Base-by-base conservation (phyloP, 805 yeast species). In the Yamadazyma ubonensis region DNA sequence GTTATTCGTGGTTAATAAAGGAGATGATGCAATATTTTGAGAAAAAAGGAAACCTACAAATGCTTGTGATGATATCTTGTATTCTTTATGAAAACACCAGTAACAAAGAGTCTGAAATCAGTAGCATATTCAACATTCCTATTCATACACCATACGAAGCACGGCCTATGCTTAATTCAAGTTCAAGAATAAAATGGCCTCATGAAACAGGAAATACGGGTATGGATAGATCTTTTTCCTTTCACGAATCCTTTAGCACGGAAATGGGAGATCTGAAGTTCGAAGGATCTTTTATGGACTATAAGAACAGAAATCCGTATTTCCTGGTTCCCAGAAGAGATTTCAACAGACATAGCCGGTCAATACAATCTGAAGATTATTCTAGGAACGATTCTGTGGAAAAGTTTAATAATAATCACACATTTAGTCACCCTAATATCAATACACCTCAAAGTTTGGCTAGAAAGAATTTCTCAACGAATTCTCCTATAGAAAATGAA, bases 61-160 rank as follows among this genome's bases (percentile, higher is more conserved):
- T 91, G 96, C 65, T 90, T 17, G 96, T 95, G 1, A 85, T 86
- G 88, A 60, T 89, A 48, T 77, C 91, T 3, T 86, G 96, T 60
- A 71, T 87, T 4, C 61, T 86, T 41, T 71, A 67, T 52, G 85
- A 70, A 52, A 73, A 70, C 49, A 32, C 51, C 10, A 39, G 35
- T 18, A 58, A 55, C 34, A 19, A 52, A 10, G 42, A 39, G 14
- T 49, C 44, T 12, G 52, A 53, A 37, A 46, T 46, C 12, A 47
- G 55, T 3, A 52, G 51, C 5, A 29, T 38, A 18, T 52, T 57
- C 38, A 61, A 59, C 36, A 54, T 73, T 8, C 76, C 80, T 0
- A 59, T 75, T 38, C 71, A 73, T 49, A 68, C 79, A 5, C 76
- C 78, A 3, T 70, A 73, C 42, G 61, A 43, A 12, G 29, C 33